Evolutionary conservation across 1,284 basidiomycete species (phyloP), one percentile per base, ranked within the genome.

Genomic region (Singerocomus inundabilis): DNA sequence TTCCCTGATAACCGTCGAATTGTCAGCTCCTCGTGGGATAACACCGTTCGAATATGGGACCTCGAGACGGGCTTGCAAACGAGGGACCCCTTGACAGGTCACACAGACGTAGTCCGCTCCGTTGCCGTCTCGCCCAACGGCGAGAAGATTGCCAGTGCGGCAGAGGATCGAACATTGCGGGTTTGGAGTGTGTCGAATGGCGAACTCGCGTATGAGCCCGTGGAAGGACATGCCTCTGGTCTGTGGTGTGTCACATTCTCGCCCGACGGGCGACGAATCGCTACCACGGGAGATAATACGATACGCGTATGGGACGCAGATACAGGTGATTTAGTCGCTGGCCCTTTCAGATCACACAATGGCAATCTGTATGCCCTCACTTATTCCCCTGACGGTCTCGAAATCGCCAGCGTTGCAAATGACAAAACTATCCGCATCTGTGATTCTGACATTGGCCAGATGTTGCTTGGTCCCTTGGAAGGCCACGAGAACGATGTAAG

Each of bases 241-340:
- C 59, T 68, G 13, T 64, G 63, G 61, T 64, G 57, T 43, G 62
- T 68, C 51, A 46, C 61, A 3, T 63, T 68, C 55, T 69, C 65
- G 24, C 68, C 67, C 37, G 46, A 70, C 47, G 63, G 68, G 37
- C 59, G 52, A 16, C 57, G 57, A 29, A 57, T 70, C 41, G 65
- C 66, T 16, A 69, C 67, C 16, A 65, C 65, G 2, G 67, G 66
- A 1, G 68, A 70, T 44, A 61, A 59, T 38, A 67, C 67, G 3
- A 63, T 70, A 46, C 59, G 65, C 50, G 44, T 67, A 49, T 67
- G 67, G 65, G 66, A 68, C 49, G 40, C 60, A 26, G 59, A 63
- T 46, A 61, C 64, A 16, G 66, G 62, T 6, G 46, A 53, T 18
- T 42, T 57, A 36, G 53, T 68, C 48, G 54, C 53, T 44, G 63